Conservation (phyloP, 495 filamentous ascomycete genomes). For the Poronia punctata region DNA sequence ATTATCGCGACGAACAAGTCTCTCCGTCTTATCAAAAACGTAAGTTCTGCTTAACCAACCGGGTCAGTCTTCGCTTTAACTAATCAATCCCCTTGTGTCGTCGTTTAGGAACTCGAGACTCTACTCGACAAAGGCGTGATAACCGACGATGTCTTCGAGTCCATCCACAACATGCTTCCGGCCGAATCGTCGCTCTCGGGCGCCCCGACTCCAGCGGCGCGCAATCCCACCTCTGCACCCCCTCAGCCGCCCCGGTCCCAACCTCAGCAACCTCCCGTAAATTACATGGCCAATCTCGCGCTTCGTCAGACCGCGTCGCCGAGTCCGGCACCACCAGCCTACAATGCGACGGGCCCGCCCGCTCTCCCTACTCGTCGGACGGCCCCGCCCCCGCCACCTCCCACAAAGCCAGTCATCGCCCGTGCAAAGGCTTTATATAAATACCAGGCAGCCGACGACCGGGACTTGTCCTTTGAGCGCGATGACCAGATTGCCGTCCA, state of each 20-base stretch:
- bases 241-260: conserved; percentile 24
- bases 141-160: conserved; percentile 58
- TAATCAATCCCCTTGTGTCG: neutral
- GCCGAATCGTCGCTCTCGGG: conserved; percentile 50
- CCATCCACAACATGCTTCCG: conserved; percentile 68
- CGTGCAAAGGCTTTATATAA: conserved; percentile 76
- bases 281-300: conserved; percentile 36
- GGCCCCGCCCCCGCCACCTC: conserved; percentile 40
- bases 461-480: conserved; percentile 68
- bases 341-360: conserved; percentile 44
- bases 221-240: conserved; percentile 18
- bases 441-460: conserved; percentile 69
- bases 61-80: neutral
- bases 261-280: conserved; percentile 32
- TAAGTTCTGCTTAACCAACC: conserved; percentile 29
- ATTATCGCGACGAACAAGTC: conserved; percentile 68
- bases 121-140: conserved; percentile 75
- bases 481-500: conserved; percentile 72
- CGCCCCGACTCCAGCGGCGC: conserved; percentile 35
- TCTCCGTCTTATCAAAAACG: conserved; percentile 76
- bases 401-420: conserved; percentile 52
- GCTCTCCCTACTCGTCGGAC: conserved; percentile 45
- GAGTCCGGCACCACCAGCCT: conserved; percentile 36
- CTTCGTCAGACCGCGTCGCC: conserved; percentile 28
- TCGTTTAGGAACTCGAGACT: conserved; percentile 76